Conservation (phyloP, 805 yeast genomes). For the Scheffersomyces stipitis region DNA sequence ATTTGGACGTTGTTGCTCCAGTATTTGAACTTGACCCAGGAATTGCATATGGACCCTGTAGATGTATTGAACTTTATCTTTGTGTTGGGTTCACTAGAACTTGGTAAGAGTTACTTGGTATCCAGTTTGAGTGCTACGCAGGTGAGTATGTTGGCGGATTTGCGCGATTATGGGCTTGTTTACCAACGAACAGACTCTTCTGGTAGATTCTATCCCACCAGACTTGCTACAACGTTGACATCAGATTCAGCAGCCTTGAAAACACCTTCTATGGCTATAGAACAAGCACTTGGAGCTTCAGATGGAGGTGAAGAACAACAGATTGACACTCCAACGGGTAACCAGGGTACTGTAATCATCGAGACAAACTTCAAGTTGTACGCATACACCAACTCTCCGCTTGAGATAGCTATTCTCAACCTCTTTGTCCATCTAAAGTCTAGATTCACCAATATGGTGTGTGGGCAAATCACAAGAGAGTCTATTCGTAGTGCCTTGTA, state of each 20-base stretch:
- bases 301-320: constrained; percentile 4
- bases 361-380: constrained; percentile 94
- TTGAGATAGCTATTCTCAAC: constrained; percentile 90
- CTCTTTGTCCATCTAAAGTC: constrained; percentile 83
- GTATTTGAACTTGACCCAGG: constrained; percentile 81
- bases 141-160: constrained; percentile 79
- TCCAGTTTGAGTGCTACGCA: constrained; percentile 77
- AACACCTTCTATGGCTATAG: constrained; percentile 74
- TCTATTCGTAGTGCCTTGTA: constrained; percentile 79
- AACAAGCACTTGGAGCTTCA: constrained; percentile 52
- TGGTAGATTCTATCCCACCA: constrained; percentile 80
- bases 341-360: constrained; percentile 72
- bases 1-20: constrained; percentile 90
- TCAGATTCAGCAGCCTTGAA: constrained; percentile 74
- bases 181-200: constrained; percentile 58
- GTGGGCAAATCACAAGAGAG: constrained; percentile 91
- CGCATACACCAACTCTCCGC: constrained; percentile 90
- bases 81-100: constrained; percentile 87
- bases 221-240: constrained; percentile 85
- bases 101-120: constrained; percentile 82
- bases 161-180: constrained; percentile 88
- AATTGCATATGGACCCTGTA: constrained; percentile 89
- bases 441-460: constrained; percentile 87
- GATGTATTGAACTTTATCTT: constrained; percentile 93
- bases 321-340: constrained; percentile 14